Evolutionary conservation across 768 basidiomycete species (phyloP), one percentile per base, ranked within the genome.

Genomic region (Xerocomus spinulosus): DNA sequence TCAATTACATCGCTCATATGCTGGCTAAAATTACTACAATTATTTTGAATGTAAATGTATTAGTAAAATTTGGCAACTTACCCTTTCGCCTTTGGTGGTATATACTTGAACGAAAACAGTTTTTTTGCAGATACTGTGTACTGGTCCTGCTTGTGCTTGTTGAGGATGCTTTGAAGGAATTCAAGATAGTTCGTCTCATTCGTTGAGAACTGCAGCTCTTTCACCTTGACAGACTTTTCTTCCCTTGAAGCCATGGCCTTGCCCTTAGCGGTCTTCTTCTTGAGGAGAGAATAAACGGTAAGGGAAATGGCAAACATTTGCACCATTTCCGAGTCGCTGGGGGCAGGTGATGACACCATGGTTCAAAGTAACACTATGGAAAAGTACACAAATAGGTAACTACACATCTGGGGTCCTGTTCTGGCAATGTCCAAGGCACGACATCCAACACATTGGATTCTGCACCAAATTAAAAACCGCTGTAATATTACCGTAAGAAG

Each of bases 101-200:
- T 26, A 34, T 44, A 58, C 34, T 50, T 55, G 51, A 53, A 55
- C 32, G 46, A 13, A 20, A 48, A 58, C 0, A 10, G 5, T 20
- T 30, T 45, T 1, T 13, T 36, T 70, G 70, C 77, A 0, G 23
- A 36, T 0, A 71, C 5, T 0, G 20, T 46, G 37, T 44, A 54
- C 3, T 51, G 42, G 2, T 48, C 39, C 2, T 52, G 42, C 0
- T 46, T 33, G 35, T 57, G 51, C 54, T 50, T 57, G 9, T 48
- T 25, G 2, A 55, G 56, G 2, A 48, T 23, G 10, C 46, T 48
- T 21, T 23, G 34, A 3, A 57, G 20, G 30, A 57, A 54, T 4
- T 20, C 20, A 0, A 55, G 2, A 32, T 53, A 53, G 25, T 56
- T 53, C 0, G 2, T 5, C 0, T 33, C 8, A 1, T 30, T 37